Evolutionary conservation across 192 early-diverging fungal species (phyloP).

Genomic region (Coemansia sp.): DNA sequence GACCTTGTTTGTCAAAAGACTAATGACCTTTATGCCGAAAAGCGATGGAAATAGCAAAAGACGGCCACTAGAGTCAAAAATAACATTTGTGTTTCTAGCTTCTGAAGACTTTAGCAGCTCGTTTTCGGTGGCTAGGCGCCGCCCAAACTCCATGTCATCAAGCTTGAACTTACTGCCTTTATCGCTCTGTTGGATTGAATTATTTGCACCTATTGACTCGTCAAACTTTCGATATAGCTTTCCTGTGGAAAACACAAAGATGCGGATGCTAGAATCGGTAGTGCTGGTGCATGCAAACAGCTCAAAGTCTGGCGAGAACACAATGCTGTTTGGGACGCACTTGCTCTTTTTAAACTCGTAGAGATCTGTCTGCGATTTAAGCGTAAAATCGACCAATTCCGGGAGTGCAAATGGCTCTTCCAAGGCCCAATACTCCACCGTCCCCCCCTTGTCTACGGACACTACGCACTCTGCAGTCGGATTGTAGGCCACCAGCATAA

Average conservation of each 20-base stretch:
- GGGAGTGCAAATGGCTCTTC: conserved; percentile 69
- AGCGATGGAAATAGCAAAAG: conserved; percentile 92
- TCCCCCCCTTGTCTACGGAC: conserved; percentile 83
- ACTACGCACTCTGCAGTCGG: conserved; percentile 73
- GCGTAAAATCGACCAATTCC: conserved; percentile 66
- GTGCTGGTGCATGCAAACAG: conserved; percentile 89
- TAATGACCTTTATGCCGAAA: conserved; percentile 94
- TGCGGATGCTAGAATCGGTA: conserved; percentile 79
- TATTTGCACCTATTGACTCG: conserved; percentile 78
- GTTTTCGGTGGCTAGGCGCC: conserved; percentile 83
- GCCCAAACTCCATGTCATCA: conserved; percentile 99
- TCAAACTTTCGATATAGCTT: conserved; percentile 91
- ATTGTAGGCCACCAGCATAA: conserved; percentile 83
- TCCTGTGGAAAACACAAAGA: conserved; percentile 82
- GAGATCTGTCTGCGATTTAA: conserved; percentile 93
- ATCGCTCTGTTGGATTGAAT: conserved; percentile 32
- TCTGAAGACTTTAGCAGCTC: conserved; percentile 81
- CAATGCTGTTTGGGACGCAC: conserved; percentile 74
- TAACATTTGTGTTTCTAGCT: conserved; percentile 67
- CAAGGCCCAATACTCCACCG: conserved; percentile 92
- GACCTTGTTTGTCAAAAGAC: conserved; percentile 84
- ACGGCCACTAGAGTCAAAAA: conserved; percentile 90
- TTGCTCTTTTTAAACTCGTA: conserved; percentile 95
- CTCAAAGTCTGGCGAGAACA: conserved; percentile 76
- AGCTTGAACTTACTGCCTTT: conserved; percentile 68